Conservation (phyloP, 1,139 yeast genomes). For the Yamadazyma buinensis region DNA sequence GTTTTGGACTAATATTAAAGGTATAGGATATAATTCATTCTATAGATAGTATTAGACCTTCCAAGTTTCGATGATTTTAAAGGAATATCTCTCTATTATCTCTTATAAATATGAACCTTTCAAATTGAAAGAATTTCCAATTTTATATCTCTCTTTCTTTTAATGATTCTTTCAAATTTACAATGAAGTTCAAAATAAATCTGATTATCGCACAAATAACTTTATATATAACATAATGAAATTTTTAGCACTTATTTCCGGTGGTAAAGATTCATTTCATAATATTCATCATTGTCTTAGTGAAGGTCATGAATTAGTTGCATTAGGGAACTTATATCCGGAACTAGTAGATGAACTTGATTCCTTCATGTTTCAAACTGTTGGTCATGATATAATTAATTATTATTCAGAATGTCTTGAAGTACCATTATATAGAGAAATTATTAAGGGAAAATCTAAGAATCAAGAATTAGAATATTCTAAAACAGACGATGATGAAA, state of each 20-base stretch:
- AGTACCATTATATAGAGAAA: conserved; percentile 75
- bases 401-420: conserved; percentile 67
- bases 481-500: conserved; percentile 69
- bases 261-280: conserved; percentile 94
- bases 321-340: conserved; percentile 84
- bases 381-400: conserved; percentile 81
- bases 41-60: too few species aligned
- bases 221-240: too few species aligned
- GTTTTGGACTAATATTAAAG: too few species aligned
- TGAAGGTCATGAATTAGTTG: conserved; percentile 80
- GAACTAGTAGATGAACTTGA: conserved; percentile 64
- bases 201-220: too few species aligned
- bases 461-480: conserved; percentile 69
- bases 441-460: conserved; percentile 59
- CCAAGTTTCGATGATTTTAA: too few species aligned
- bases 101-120: too few species aligned
- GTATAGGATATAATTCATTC: too few species aligned
- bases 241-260: conserved; percentile 86
- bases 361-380: conserved; percentile 97
- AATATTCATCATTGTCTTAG: conserved; percentile 79
- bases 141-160: too few species aligned
- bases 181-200: too few species aligned
- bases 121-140: too few species aligned
- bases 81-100: too few species aligned
- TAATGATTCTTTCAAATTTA: too few species aligned